Percentiles rank a stretch among this genome's conserved stretches.
These are phyloP conservation scores for Talaromyces amestolkiae DNA, from an alignment of 2,329 filamentous ascomycete genomes.

Conservation along the genomic window DNA sequence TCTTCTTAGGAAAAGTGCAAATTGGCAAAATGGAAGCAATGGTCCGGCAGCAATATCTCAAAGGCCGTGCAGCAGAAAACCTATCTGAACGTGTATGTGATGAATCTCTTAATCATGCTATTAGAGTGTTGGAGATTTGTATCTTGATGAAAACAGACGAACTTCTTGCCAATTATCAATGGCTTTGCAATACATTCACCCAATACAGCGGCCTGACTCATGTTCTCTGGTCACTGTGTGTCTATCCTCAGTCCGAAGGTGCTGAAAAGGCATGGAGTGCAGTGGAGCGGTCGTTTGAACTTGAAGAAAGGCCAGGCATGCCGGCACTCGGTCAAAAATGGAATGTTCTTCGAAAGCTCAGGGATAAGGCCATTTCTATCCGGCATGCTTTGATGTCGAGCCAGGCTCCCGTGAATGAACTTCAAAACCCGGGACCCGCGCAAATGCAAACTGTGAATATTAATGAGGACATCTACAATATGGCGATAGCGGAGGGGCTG, in stretches of 20 bases:
- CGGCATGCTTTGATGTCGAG: neutral
- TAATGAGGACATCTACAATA: slow-evolving; percentile 6
- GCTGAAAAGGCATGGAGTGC: slow-evolving; percentile 36
- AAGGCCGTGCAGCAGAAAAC: neutral
- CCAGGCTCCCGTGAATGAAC: neutral
- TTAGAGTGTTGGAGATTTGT: neutral
- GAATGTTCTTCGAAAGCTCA: slow-evolving; percentile 3
- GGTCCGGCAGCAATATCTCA: slow-evolving; percentile 4
- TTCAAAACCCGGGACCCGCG: neutral
- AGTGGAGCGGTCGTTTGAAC: neutral
- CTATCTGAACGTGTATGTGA: neutral
- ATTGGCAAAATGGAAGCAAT: neutral
- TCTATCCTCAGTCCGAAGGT: slow-evolving; percentile 34
- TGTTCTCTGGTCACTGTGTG: slow-evolving; percentile 45
- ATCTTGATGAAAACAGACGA: neutral
- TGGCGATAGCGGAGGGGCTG: slow-evolving; percentile 5
- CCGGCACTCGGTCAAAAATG: neutral
- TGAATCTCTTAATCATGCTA: neutral
- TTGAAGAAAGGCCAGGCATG: neutral
- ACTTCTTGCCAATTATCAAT: slow-evolving; percentile 22
- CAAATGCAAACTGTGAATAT: neutral
- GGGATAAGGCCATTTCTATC: neutral
- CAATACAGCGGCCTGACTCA: slow-evolving; percentile 48
- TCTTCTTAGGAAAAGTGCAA: neutral
- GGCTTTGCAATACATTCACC: slow-evolving; percentile 41